Conservation (phyloP, 352 stramenopile species). For the Globisporangium megalacanthum region DNA sequence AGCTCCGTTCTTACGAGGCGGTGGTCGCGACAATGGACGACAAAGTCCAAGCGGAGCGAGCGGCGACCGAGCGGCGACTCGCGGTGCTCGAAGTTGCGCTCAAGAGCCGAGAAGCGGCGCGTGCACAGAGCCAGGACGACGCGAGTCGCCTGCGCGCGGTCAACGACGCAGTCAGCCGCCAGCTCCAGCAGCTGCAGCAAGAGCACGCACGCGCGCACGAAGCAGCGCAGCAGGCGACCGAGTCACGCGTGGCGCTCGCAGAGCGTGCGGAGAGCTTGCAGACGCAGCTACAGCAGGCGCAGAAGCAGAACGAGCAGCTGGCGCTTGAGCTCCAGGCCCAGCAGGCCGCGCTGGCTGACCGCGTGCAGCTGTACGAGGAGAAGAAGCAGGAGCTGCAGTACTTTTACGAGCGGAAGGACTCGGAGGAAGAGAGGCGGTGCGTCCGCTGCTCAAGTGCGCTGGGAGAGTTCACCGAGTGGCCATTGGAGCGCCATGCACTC, state of each 20-base stretch:
- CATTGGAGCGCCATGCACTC: no score
- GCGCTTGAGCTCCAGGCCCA: constrained; percentile 52
- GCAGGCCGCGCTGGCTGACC: constrained; percentile 37
- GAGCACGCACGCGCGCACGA: constrained; percentile 24
- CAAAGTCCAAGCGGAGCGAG: constrained; percentile 25
- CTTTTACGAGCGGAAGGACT: constrained; percentile 53
- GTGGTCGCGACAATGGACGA: constrained; percentile 26
- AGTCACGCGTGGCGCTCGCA: constrained; percentile 26
- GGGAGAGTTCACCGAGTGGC: background rate
- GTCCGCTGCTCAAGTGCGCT: background rate
- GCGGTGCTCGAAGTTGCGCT: constrained; percentile 27
- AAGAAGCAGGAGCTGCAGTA: constrained; percentile 61
- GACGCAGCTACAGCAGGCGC: constrained; percentile 40
- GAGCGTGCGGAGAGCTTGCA: constrained; percentile 38
- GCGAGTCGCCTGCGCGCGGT: constrained; percentile 25
- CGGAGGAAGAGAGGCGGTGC: constrained; percentile 44
- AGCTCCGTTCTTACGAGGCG: constrained; percentile 35
- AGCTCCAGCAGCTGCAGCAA: constrained; percentile 28
- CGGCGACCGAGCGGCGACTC: constrained; percentile 28
- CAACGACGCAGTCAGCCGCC: constrained; percentile 10
- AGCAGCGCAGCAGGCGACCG: constrained; percentile 27
- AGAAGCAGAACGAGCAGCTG: constrained; percentile 54
- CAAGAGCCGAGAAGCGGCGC: constrained; percentile 20
- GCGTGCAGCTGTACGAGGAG: constrained; percentile 51
- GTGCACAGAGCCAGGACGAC: constrained; percentile 25